phyloP scores from a whole-genome alignment of 2,329 filamentous ascomycete species.

The Arthrocladium fulminans region DNA sequence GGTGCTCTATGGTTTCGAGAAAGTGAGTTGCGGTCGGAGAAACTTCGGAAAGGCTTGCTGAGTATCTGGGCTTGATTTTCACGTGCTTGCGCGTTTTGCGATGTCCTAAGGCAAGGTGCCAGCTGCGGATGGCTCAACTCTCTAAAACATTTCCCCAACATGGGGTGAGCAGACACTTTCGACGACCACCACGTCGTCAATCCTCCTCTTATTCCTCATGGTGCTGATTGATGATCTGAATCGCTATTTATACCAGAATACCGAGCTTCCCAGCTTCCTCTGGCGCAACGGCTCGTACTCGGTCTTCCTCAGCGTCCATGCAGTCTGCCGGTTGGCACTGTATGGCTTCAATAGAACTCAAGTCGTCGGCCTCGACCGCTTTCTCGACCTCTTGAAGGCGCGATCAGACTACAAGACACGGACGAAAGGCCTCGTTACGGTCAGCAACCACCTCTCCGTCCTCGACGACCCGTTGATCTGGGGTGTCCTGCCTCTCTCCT shows the following conservation, averaged over 20 bases:
- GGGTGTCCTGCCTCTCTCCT: conserved; percentile 72
- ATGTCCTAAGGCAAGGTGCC: too few relatives aligned
- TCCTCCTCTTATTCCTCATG: conserved; percentile 7
- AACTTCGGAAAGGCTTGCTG: too few relatives aligned
- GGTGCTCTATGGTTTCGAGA: not conserved
- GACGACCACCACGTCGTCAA: not conserved
- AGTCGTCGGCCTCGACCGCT: conserved; percentile 64
- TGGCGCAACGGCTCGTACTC: conserved; percentile 67
- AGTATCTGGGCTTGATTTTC: too few relatives aligned
- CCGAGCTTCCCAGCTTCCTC: conserved; percentile 35
- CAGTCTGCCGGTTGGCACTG: conserved; percentile 65
- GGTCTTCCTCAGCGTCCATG: conserved; percentile 64
- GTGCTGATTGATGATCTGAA: conserved; percentile 31
- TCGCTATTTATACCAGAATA: conserved; percentile 26
- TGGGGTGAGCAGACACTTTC: not conserved
- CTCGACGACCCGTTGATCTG: conserved; percentile 91
- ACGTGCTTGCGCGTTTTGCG: too few relatives aligned
- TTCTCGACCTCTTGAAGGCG: conserved; percentile 66
- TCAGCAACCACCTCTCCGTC: conserved; percentile 84
- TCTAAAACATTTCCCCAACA: not conserved
- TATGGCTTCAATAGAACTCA: conserved; percentile 66
- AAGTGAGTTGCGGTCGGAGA: too few relatives aligned
- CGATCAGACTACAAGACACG: conserved; percentile 58
- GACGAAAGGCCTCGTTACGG: conserved; percentile 76
- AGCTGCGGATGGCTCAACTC: not conserved